phyloP scores from a whole-genome alignment of 1,284 basidiomycete genomes.

The Trichosporon coremiiforme region DNA sequence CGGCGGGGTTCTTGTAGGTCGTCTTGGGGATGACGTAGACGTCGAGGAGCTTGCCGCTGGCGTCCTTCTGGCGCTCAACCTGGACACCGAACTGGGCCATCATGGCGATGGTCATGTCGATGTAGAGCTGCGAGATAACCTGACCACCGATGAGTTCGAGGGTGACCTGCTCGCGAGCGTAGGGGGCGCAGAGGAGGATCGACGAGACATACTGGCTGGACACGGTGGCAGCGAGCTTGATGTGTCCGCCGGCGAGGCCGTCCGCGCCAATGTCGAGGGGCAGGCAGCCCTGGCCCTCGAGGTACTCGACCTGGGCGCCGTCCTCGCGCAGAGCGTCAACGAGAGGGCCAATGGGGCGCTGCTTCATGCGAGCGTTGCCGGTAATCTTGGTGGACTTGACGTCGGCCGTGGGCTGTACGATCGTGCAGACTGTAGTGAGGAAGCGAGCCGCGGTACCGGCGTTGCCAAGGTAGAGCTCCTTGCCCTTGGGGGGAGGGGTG shows the following conservation, averaged over 20 bases:
- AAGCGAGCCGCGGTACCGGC: conserved; percentile 98
- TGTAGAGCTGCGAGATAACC: conserved; percentile 98
- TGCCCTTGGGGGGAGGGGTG: conserved; percentile 72
- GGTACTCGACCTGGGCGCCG: conserved; percentile 75
- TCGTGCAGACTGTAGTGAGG: conserved; percentile 91
- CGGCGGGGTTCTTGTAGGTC: conserved; percentile 73
- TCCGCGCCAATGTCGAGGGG: conserved; percentile 82
- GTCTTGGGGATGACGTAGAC: conserved; percentile 86
- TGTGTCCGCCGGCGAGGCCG: conserved; percentile 80
- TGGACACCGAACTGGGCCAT: conserved; percentile 91
- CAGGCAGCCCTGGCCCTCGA: conserved; percentile 79
- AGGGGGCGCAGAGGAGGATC: conserved; percentile 93
- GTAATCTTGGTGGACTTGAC: conserved; percentile 73
- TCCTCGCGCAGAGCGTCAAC: conserved; percentile 87
- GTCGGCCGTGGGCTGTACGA: conserved; percentile 63
- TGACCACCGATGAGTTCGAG: conserved; percentile 88
- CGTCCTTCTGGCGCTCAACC: conserved; percentile 71
- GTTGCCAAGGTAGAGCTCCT: conserved; percentile 94
- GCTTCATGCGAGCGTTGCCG: conserved; percentile 98
- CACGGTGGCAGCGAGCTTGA: conserved; percentile 88
- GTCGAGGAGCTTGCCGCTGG: conserved; percentile 69
- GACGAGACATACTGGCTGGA: conserved; percentile 98
- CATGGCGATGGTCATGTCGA: conserved; percentile 99
- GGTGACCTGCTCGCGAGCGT: conserved; percentile 76
- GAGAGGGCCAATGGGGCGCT: conserved; percentile 88